Evolutionary conservation across 495 filamentous ascomycete genomes (phyloP), one percentile per base, ranked within the genome.

Genomic region (Aspergillus coremiiformis): DNA sequence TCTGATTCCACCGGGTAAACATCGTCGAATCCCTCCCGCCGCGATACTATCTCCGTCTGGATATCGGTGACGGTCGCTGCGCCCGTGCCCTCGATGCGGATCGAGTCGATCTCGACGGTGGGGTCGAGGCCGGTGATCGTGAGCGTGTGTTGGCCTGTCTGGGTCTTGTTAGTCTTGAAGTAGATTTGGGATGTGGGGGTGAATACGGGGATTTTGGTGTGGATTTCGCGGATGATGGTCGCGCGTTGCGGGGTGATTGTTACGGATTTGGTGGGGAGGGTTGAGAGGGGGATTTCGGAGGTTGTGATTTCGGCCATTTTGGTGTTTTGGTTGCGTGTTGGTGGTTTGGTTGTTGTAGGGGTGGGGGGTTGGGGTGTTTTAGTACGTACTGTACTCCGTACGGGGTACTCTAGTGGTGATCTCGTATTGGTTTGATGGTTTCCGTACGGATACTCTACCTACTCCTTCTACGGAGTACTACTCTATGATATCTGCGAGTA

Each of bases 51-150:
- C 50, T 85, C 78, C 37, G 86, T 77, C n/a, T 77, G 75, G 60
- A 86, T 79, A 57, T 87, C 83, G 4, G 79, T 83, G 57, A 87
- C 84, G 47, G 76, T 79, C 0, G 71, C 67, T 1, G 67, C 58
- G 26, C 82, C 82, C 44, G 74, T 80, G 47, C 83, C 84, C 57
- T 85, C 82, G 49, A 89, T 81, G 57, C 85, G 84, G 68, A 88
- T 81, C 24, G 82, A 85, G 59, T 83, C 72, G 58, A 82, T 72
- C 50, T 87, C 83, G 33, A 78, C 72, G 12, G 75, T 79, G 2
- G 82, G 84, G 7, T 81, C 79, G 21, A 89, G 69, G 14, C 84
- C 87, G 15, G 79, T 61, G 27, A 90, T 74, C 6, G 75, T 79
- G 53, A 91, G 79, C 51, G 86, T 75, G 58, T 84, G 84, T 21